These are phyloP conservation scores for Chalciporus chontae DNA, from an alignment of 768 basidiomycete genomes.

Conservation along the genomic window DNA sequence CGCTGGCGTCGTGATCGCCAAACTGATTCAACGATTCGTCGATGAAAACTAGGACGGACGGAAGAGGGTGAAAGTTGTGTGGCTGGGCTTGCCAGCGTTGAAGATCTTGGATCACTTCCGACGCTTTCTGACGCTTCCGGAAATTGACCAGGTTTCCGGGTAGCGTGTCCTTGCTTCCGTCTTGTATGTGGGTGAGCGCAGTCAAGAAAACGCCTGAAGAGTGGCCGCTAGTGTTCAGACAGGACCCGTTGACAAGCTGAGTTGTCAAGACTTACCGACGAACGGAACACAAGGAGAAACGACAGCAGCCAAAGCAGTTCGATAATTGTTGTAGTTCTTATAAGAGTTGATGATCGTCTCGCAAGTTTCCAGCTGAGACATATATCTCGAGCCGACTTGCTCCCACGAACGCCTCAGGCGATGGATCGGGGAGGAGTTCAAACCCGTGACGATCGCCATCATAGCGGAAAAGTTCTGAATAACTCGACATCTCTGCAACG, in stretches of 20 bases:
- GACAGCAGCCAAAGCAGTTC: conserved; percentile 48
- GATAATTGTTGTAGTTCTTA: conserved; percentile 67
- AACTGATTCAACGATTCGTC: conserved; percentile 37
- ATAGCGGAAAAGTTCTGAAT: conserved; percentile 69
- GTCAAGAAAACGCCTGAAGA: conserved; percentile 55
- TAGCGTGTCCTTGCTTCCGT: conserved; percentile 53
- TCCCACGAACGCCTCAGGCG: conserved; percentile 68
- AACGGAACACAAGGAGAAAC: conserved; percentile 69
- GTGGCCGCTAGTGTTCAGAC: conserved; percentile 6
- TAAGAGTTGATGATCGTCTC: conserved; percentile 61
- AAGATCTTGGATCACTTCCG: conserved; percentile 56
- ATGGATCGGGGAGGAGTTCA: conserved; percentile 62
- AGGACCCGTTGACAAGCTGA: neutral
- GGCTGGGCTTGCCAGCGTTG: conserved; percentile 53
- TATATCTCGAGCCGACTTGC: conserved; percentile 45
- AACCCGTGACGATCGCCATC: conserved; percentile 63
- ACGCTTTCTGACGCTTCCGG: conserved; percentile 49
- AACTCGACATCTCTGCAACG: conserved; percentile 50
- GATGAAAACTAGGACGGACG: conserved; percentile 42
- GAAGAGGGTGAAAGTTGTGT: conserved; percentile 50
- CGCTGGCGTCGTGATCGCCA: conserved; percentile 30
- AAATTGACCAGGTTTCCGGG: conserved; percentile 52
- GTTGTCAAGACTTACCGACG: conserved; percentile 44
- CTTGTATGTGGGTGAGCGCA: conserved; percentile 57
- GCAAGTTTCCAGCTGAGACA: conserved; percentile 47